Evolutionary conservation across 768 basidiomycete genomes (phyloP).

Genomic region (Symmetrospora coprosmae): DNA sequence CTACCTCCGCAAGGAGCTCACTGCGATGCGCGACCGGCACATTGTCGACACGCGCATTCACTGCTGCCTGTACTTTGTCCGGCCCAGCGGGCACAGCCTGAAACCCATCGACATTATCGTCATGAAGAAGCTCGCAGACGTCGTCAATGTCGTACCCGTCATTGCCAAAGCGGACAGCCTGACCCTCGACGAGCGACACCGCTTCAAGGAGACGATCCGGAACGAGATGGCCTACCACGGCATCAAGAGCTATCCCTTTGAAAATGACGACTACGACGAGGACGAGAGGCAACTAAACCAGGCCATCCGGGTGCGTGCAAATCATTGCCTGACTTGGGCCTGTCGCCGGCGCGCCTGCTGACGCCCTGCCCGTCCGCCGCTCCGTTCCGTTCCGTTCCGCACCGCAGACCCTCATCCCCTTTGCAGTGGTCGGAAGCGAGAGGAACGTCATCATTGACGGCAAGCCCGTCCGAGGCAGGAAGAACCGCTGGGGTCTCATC

Average conservation of each 20-base stretch:
- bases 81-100: constrained; percentile 91
- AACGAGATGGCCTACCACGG: constrained; percentile 80
- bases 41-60: constrained; percentile 98
- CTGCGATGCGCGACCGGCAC: constrained; percentile 94
- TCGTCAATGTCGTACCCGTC: constrained; percentile 98
- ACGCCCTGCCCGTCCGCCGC: neutral
- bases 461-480: constrained; percentile 83
- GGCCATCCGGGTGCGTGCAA: constrained; percentile 57
- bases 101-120: constrained; percentile 95
- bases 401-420: constrained; percentile 74
- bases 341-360: neutral
- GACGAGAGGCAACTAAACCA: constrained; percentile 85
- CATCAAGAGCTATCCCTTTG: constrained; percentile 91
- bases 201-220: constrained; percentile 92
- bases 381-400: neutral
- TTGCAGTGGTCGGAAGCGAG: constrained; percentile 95
- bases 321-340: neutral
- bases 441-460: constrained; percentile 88
- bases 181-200: constrained; percentile 78
- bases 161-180: constrained; percentile 94
- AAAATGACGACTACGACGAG: constrained; percentile 85
- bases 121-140: constrained; percentile 96
- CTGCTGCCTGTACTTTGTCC: constrained; percentile 96
- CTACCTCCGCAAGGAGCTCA: constrained; percentile 95
- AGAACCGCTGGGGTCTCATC: constrained; percentile 96